Base-by-base conservation (phyloP, 176 grass and related monocot species). In the Aegilops bicornis region DNA sequence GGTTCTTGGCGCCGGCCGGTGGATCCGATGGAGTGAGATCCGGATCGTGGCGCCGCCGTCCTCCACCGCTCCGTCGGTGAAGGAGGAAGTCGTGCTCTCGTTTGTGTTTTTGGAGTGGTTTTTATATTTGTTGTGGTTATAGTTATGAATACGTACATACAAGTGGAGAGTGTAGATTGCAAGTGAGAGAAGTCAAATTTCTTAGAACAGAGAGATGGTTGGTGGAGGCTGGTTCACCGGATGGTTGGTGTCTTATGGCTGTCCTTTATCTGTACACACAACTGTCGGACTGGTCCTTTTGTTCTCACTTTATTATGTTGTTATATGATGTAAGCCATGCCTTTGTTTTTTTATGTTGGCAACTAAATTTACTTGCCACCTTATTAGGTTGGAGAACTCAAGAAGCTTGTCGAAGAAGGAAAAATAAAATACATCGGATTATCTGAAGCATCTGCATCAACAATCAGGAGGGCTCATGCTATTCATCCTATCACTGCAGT, bases 341-440 rank as follows among this genome's bases (percentile, higher is more conserved):
- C 20, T 52, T 32, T 45, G 8, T 35, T 54, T 54, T 54, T 66
- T 50, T 8, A 36, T 29, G 42, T 60, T 84, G 69, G 23, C 0
- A 5, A 66, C 23, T 80, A 36, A 43, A 7, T 59, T 85, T 70
- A 69, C 63, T 3, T 45, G 33, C 56, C 31, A 22, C 24, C 59
- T 20, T 71, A 14, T 37, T 79, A 95, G 93, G 85, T 95, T 82
- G 64, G 83, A 22, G 93, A 93, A 29, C 91, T 91, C 7, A 96
- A 96, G 31, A 91, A 96, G 27, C 62, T 96, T 17, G 91, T 89
- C 3, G 68, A 86, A 24, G 91, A 95, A 84, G 89, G 91, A 47
- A 96, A 96, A 69, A 73, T 96, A 70, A 96, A 93, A 4, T 93
- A 96, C 16, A 85, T 96, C 1, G 94, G 94, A 2, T 58, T 96